Evolutionary conservation across 23 red algal genomes (phyloP), one percentile per base, ranked within the genome.

Genomic region (Gracilaria vermiculophylla): DNA sequence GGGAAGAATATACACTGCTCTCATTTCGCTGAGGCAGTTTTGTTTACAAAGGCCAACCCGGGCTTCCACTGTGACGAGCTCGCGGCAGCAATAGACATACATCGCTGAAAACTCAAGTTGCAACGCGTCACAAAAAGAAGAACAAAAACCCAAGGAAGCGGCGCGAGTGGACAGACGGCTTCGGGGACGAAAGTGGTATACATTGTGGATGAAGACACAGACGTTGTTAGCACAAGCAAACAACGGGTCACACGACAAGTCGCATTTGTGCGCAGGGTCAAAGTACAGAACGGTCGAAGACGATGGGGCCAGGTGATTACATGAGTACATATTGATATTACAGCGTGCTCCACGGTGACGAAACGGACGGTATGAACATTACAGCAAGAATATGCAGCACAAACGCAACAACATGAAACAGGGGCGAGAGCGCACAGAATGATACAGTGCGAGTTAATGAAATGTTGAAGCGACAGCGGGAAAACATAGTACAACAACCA

Each of bases 401-500:
- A 60, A 8, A 55, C 11, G 52, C 11, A 23, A 19, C 43, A 12
- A 47, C 43, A 12, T 47, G 12, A 47, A 20, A 60, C 29, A n/a
- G 55, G 29, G 23, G 55, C 55, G 4, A 60, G 1, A n/a, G n/a
- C 43, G 43, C 52, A 55, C 52, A 55, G 10, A 19, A 7, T 19
- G 52, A n/a, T 16, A 55, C n/a, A 19, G 52, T 55, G 55, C 23
- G 55, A 60, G 55, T 60, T 60, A 60, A 60, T 60, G 55, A 60
- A 55, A 28, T 60, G 55, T 60, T 60, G 55, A 60, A 10, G 55
- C 55, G 21, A 60, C 11, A 28, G 23, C 55, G 23, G 55, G 55
- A 60, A 60, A 61, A 83, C 31, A 66, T 66, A 12, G 44, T 83
- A 41, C n/a, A 83, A 14, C 39, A 19, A 31, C 25, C n/a, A 31